Base-by-base conservation (phyloP, 1,139 yeast species). In the Suhomyces wounanorum region DNA sequence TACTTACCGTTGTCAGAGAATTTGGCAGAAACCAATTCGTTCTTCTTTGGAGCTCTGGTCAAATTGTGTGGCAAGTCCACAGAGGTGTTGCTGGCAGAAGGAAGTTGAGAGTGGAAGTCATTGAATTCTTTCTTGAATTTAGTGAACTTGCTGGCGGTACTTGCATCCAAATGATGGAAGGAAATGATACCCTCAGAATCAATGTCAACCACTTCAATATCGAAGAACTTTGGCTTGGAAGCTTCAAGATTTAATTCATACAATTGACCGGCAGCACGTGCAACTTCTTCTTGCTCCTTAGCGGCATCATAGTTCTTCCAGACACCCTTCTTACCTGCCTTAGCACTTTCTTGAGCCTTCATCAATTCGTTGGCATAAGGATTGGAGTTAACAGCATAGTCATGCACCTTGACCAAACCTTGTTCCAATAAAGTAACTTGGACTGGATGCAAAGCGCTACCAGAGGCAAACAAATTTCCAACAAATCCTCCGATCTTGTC, bases 401-500 rank as follows among this genome's bases (percentile, higher is more conserved):
- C 90, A 60, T 89, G 95, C 18, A 83, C 68, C 56, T 80, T 76
- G 16, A 83, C 88, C 50, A 80, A 76, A 2, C 96, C 97, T 53
- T 80, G 80, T 45, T 77, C 78, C 55, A 87, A 74, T 51, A 90
- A 73, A n/a, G 73, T 67, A 6, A 78, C 71, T 59, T 88, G 91
- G 50, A 87, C 76, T 13, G 96, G 91, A 25, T 59, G 54, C 33
- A 70, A 64, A 1, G 53, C 38, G 45, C 77, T 77, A 8, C 82
- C 77, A 23, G 80, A 80, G 13, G 82, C 64, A 62, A 73, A 87
- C 48, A 89, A 62, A 59, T 85, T 82, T 47, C 96, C 96, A 63
- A 89, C 82, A 60, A 89, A 90, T 0, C 88, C 89, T 52, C 96
- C 96, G 53, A 86, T 77, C 63, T 85, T 87, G 65, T 90, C 97